Evolutionary conservation across 2,329 filamentous ascomycete genomes (phyloP).

Genomic region (Rhytidhysteron rufulum): DNA sequence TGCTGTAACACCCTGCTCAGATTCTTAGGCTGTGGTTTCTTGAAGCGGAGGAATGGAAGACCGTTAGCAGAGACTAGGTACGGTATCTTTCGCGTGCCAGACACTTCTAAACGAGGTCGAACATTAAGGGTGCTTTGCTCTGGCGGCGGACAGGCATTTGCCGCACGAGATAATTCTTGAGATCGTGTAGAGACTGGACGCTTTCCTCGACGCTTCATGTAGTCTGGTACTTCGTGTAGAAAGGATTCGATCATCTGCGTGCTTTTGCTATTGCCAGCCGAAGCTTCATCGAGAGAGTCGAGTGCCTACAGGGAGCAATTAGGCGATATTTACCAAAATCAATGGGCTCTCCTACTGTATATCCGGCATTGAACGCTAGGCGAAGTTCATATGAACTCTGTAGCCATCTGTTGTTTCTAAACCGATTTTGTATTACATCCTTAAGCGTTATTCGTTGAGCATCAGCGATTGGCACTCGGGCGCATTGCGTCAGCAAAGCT

Average conservation of each 20-base stretch:
- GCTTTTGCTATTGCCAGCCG: constrained; percentile 25
- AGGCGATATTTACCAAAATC: neutral
- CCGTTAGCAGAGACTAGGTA: constrained; percentile 52
- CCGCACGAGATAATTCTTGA: neutral
- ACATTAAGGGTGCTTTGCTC: constrained; percentile 46
- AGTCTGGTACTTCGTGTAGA: constrained; percentile 33
- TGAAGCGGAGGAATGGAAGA: constrained; percentile 63
- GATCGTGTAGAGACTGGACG: constrained; percentile 7
- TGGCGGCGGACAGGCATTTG: constrained; percentile 17
- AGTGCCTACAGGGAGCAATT: constrained; percentile 29
- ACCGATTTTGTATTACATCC: constrained; percentile 59
- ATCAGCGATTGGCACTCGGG: constrained; percentile 51
- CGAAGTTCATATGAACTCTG: constrained; percentile 59
- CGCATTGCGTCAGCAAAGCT: constrained; percentile 60
- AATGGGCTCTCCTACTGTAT: constrained; percentile 49
- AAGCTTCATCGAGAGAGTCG: constrained; percentile 42
- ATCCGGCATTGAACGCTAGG: constrained; percentile 63
- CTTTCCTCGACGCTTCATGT: constrained; percentile 28
- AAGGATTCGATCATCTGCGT: constrained; percentile 16
- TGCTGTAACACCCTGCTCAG: constrained; percentile 57
- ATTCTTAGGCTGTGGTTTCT: constrained; percentile 60
- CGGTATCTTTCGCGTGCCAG: constrained; percentile 57
- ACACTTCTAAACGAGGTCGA: constrained; percentile 47
- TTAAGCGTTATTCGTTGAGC: constrained; percentile 51
- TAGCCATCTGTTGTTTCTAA: constrained; percentile 57